Percentiles rank a stretch among this genome's conserved stretches.
phyloP scores from a whole-genome alignment of 768 basidiomycete species.

The Leccinum boreale region DNA sequence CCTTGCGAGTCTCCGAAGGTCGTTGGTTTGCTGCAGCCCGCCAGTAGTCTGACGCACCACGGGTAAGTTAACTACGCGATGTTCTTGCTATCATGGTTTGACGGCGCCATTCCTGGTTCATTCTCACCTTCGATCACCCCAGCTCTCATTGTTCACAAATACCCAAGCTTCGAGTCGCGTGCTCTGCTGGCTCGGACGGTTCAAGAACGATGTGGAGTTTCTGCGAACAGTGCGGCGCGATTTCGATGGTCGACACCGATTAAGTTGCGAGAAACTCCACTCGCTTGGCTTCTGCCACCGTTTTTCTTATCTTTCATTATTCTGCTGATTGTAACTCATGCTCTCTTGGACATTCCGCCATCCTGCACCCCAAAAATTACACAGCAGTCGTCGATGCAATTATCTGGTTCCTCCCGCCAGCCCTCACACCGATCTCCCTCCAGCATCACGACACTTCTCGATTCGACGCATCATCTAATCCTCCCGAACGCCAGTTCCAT shows the following conservation, averaged over 20 bases:
- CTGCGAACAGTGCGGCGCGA: slow-evolving; percentile 86
- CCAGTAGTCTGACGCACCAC: slow-evolving; percentile 59
- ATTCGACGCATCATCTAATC: slow-evolving; percentile 21
- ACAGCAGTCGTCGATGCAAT: slow-evolving; percentile 23
- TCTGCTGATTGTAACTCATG: slow-evolving; percentile 32
- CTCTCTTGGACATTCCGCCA: slow-evolving; percentile 19
- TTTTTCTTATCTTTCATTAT: slow-evolving; percentile 30
- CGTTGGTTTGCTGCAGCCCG: slow-evolving; percentile 69
- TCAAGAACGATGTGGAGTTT: slow-evolving; percentile 81
- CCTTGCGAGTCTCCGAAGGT: slow-evolving; percentile 44
- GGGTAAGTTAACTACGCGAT: slow-evolving; percentile 49
- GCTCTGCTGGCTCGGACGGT: slow-evolving; percentile 65
- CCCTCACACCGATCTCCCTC: slow-evolving; percentile 9
- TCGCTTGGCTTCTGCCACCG: slow-evolving; percentile 9
- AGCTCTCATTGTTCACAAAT: slow-evolving; percentile 75
- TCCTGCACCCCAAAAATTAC: slow-evolving; percentile 24
- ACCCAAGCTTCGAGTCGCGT: slow-evolving; percentile 78
- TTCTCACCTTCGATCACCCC: slow-evolving; percentile 2
- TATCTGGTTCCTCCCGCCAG: slow-evolving; percentile 13
- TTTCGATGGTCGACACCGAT: slow-evolving; percentile 82
- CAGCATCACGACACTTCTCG: slow-evolving; percentile 18
- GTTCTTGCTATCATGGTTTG: slow-evolving; percentile 6
- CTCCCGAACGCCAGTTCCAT: slow-evolving; percentile 17
- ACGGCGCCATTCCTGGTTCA: slow-evolving; percentile 12
- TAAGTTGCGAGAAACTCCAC: slow-evolving; percentile 24